Evolutionary conservation across 2,329 filamentous ascomycete species (phyloP).

Genomic region (Cladobotryum mycophilum): DNA sequence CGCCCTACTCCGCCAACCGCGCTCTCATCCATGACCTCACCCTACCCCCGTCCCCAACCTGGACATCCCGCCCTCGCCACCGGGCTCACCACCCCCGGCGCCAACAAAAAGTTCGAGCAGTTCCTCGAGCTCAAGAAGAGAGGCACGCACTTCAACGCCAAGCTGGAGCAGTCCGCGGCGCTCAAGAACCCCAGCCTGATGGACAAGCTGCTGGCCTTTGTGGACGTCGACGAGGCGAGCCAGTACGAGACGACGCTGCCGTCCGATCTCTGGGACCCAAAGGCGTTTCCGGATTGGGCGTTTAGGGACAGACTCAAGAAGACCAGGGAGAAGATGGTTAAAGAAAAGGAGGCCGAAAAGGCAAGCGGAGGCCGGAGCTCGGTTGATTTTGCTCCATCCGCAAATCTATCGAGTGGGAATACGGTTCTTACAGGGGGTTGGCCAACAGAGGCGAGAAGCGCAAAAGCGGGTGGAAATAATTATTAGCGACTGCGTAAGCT

Average conservation of each 20-base stretch:
- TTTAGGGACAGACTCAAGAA: constrained; percentile 44
- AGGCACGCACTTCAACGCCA: constrained; percentile 71
- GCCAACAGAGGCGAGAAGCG: constrained; percentile 26
- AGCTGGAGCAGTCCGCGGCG: constrained; percentile 59
- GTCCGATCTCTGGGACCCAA: constrained; percentile 52
- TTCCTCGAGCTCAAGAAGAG: constrained; percentile 74
- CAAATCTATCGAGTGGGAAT: constrained; percentile 17
- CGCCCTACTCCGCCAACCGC: constrained; percentile 54
- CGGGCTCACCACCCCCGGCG: constrained; percentile 48
- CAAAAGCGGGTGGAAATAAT: constrained; percentile 29
- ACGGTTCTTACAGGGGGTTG: constrained; percentile 14
- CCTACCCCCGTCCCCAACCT: constrained; percentile 66
- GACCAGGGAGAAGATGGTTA: constrained; percentile 39
- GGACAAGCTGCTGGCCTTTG: constrained; percentile 67
- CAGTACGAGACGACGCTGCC: constrained; percentile 62
- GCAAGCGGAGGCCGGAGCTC: constrained; percentile 33
- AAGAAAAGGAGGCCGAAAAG: constrained; percentile 40
- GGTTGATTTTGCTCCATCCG: constrained; percentile 44
- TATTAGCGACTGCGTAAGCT: not conserved
- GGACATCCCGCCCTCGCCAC: constrained; percentile 67
- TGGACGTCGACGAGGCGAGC: constrained; percentile 40
- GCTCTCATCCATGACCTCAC: constrained; percentile 65
- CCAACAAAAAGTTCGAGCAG: constrained; percentile 63
- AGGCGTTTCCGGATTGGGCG: constrained; percentile 48
- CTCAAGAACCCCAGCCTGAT: constrained; percentile 66